A percentile compares a stretch with the other conserved stretches of the same genome.
phyloP scores from a whole-genome alignment of 2,329 filamentous ascomycete genomes.

The Aspergillus ibericus region DNA sequence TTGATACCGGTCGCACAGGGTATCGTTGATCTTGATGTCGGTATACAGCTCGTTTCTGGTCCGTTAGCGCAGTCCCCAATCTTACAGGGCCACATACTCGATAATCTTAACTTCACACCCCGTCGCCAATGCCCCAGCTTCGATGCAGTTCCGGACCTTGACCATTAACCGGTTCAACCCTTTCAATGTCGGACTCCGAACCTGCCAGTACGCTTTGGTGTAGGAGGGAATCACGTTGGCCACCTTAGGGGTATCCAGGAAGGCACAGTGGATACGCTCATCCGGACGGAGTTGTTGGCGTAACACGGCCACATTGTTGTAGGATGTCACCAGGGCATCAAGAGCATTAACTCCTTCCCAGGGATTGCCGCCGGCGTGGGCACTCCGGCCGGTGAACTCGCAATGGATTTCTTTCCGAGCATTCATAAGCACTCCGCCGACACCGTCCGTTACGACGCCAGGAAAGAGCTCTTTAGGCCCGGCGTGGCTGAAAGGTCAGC shows the following conservation, averaged over 20 bases:
- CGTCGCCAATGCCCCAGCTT: slow-evolving; percentile 37
- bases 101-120: slow-evolving; percentile 35
- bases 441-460: slow-evolving; percentile 21
- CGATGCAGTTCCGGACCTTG: slow-evolving; percentile 35
- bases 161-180: slow-evolving; percentile 37
- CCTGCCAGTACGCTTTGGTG: slow-evolving; percentile 47
- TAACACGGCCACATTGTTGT: slow-evolving; percentile 50
- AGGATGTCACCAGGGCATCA: slow-evolving; percentile 55
- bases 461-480: slow-evolving; percentile 28
- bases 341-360: slow-evolving; percentile 63
- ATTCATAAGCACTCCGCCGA: slow-evolving; percentile 33
- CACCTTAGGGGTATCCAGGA: slow-evolving; percentile 54
- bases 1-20: slow-evolving; percentile 47
- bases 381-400: slow-evolving; percentile 52
- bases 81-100: slow-evolving; percentile 24
- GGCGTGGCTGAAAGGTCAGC: slow-evolving; percentile 23
- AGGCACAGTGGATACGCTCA: slow-evolving; percentile 55
- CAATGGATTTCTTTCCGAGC: slow-evolving; percentile 39
- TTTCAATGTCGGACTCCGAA: slow-evolving; percentile 46
- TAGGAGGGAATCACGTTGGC: slow-evolving; percentile 59
- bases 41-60: slow-evolving; percentile 39
- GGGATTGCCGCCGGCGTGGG: slow-evolving; percentile 58
- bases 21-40: slow-evolving; percentile 48
- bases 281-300: slow-evolving; percentile 58
- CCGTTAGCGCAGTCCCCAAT: neutral